Percentiles rank a stretch among this genome's conserved stretches.
These are phyloP conservation scores for Pedinophyceae sp. DNA, from an alignment of 139 green algal genomes.

Conservation along the genomic window DNA sequence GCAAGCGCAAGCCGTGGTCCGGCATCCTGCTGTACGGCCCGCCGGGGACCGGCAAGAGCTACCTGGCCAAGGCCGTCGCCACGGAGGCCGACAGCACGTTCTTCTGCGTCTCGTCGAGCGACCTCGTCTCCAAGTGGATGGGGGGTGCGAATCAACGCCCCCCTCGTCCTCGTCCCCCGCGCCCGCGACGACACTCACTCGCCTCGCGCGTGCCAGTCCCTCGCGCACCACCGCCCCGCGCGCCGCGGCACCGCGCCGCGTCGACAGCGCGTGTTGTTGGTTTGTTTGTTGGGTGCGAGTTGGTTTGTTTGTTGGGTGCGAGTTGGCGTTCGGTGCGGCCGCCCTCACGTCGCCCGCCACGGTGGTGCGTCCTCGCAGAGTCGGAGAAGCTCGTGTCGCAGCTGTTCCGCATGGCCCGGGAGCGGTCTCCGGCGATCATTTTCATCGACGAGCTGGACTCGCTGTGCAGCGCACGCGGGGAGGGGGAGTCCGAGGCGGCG, in stretches of 20 bases:
- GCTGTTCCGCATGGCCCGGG: slow-evolving; percentile 82
- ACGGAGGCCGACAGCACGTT: slow-evolving; percentile 97
- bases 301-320: no score
- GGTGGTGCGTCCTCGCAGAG: slow-evolving; percentile 64
- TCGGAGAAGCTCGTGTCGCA: slow-evolving; percentile 92
- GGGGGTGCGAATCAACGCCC: no score
- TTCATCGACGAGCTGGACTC: slow-evolving; percentile 98
- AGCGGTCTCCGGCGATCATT: slow-evolving; percentile 90
- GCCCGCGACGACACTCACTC: no score
- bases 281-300: no score
- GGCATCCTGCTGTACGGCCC: slow-evolving; percentile 96
- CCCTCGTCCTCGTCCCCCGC: no score
- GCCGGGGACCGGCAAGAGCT: slow-evolving; percentile 95
- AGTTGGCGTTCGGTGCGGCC: no score
- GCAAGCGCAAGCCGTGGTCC: slow-evolving; percentile 94
- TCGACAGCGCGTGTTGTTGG: no score
- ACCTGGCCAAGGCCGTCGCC: slow-evolving; percentile 97
- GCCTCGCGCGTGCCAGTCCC: no score
- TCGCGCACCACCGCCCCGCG: no score
- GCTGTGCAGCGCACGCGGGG: slow-evolving; percentile 67
- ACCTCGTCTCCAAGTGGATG: slow-evolving; percentile 81
- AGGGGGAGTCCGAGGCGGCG: slow-evolving; percentile 85
- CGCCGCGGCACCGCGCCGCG: no score
- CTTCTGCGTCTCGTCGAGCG: slow-evolving; percentile 63
- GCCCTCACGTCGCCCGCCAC: no score